Evolutionary conservation across 352 stramenopile species (phyloP), one percentile per base, ranked within the genome.

Genomic region (Blastocystis hominis): DNA sequence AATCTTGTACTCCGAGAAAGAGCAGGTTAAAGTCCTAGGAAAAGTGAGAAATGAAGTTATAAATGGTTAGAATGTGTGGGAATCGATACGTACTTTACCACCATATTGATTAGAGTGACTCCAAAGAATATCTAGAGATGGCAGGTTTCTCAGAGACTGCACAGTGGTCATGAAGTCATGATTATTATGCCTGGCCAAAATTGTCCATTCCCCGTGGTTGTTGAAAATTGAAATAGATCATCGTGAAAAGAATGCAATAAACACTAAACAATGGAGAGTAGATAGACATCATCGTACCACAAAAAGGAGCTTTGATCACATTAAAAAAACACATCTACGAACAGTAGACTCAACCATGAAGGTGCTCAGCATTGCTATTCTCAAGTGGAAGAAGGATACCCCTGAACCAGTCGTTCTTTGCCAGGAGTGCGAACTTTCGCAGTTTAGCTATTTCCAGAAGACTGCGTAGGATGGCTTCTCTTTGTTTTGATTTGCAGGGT

Each of bases 1-100:
- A 92, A 99, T 96, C 69, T 92, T 90, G 91, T 94, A 95, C 91
- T 96, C 93, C 47, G 91, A 94, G 90, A 96, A 94, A 86, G 93
- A 92, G 89, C 94, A 97, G 68, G 94, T 90, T 89, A 96, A 93
- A 88, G 93, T 93, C 90, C 75, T 86, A 86, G 10, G 59, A 20
- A 42, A 15, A 61, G 47, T 75, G 90, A 91, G 80, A 91, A 61
- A 72, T 15, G 4, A 2, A 13, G 40, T 54, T 44, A 10, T 34
- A 47, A 36, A 47, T 5, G n/a, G 38, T 61, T 59, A 17, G 10
- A 47, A 46, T 15, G 56, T n/a, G 13, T 34, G 2, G 10, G 50
- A 46, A 64, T 2, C 4, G 42, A 69, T 24, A 47, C 75, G 9
- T 86, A 86, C 75, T 86, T 86, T 55, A 86, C 75, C 34, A 86